These are phyloP conservation scores for Nicotiana undulata DNA, from an alignment of 257 asterid species.

Conservation along the genomic window DNA sequence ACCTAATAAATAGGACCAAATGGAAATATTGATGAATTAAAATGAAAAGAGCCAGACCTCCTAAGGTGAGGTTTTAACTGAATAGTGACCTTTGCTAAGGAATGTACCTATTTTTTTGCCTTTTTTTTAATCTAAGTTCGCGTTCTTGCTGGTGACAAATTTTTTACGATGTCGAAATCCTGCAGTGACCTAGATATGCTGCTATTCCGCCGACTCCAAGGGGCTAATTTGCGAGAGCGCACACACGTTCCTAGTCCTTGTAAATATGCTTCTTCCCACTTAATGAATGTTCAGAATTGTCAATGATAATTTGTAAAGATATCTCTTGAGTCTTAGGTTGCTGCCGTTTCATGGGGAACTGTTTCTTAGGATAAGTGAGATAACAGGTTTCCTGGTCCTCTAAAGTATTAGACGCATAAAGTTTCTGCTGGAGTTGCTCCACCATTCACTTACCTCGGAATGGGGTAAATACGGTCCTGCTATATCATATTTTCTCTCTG, in stretches of 20 bases:
- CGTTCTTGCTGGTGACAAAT: background rate
- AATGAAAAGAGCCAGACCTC: background rate
- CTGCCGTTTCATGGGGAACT: background rate
- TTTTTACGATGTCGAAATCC: background rate
- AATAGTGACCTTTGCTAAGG: background rate
- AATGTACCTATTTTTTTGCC: background rate
- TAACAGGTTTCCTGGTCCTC: background rate
- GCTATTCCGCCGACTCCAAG: background rate
- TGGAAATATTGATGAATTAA: background rate
- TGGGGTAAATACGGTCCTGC: background rate
- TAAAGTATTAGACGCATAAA: background rate
- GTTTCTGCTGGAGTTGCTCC: background rate
- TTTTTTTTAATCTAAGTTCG: background rate
- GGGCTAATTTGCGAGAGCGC: background rate
- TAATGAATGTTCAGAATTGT: background rate
- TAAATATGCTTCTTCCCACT: background rate
- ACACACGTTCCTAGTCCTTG: background rate
- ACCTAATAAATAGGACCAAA: background rate
- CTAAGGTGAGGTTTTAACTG: background rate
- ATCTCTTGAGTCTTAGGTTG: background rate
- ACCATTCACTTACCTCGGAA: background rate
- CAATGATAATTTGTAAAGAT: background rate
- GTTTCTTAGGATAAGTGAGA: background rate
- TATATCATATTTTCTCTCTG: background rate
- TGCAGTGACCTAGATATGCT: background rate